A percentile compares a stretch with the other conserved stretches of the same genome.
phyloP scores from a whole-genome alignment of 164 flowering plant species.

The Pachysandra terminalis region DNA sequence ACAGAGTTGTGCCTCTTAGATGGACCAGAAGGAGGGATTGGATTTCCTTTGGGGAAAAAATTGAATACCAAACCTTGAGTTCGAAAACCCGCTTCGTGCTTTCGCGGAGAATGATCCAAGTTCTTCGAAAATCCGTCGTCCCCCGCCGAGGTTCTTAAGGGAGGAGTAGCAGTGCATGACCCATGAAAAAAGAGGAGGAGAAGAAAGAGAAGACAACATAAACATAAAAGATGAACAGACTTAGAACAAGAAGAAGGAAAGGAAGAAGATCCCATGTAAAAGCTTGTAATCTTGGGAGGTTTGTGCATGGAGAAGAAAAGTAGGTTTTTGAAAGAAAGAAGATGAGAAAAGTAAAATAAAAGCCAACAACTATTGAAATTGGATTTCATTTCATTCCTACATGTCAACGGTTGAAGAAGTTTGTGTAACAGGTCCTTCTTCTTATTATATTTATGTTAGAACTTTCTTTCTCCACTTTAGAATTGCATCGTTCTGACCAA shows the following conservation, averaged over 20 bases:
- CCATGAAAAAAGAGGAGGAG: conserved; percentile 6
- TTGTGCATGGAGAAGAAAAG: conserved; percentile 17
- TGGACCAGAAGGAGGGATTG: conserved; percentile 38
- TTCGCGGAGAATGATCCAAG: neutral
- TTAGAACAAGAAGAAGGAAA: conserved; percentile 2
- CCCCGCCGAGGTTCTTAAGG: neutral
- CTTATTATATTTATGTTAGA: no score
- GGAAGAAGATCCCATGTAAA: conserved; percentile 10
- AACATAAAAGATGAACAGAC: neutral
- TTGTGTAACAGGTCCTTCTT: no score
- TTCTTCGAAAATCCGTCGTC: neutral
- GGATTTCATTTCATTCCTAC: no score
- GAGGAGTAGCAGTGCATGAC: conserved; percentile 11
- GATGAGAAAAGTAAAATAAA: conserved; percentile 9
- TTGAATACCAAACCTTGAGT: conserved; percentile 17
- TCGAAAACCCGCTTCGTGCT: neutral
- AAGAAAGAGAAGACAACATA: conserved; percentile 3
- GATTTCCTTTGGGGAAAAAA: conserved; percentile 25
- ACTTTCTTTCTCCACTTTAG: no score
- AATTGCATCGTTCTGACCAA: no score
- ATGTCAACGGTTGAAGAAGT: conserved; percentile 17
- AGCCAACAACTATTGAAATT: conserved; percentile 15
- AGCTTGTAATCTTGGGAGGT: neutral
- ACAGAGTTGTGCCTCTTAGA: conserved; percentile 33
- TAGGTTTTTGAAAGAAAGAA: conserved; percentile 1